phyloP scores from a whole-genome alignment of 345 rosid genomes.

The Populus ilicifolia region DNA sequence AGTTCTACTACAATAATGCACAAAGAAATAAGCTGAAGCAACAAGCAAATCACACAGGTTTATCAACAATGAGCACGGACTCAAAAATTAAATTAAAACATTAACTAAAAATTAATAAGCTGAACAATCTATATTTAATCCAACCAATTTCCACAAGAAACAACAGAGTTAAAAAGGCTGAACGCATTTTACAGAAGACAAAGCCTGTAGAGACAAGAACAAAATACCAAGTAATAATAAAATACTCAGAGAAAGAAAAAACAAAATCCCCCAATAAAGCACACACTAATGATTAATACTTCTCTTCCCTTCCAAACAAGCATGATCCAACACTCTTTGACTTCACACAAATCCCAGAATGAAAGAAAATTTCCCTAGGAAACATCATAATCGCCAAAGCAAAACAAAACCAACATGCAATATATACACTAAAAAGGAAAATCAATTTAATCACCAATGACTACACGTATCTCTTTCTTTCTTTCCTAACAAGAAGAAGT shows the following conservation, averaged over 20 bases:
- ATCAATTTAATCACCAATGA: neutral
- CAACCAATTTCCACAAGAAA: neutral
- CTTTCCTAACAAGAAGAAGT: neutral
- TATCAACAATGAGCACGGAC: conserved; percentile 9
- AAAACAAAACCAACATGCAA: neutral
- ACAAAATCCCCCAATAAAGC: neutral
- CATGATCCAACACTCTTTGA: neutral
- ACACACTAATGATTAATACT: neutral
- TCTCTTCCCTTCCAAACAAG: neutral
- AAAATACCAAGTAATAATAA: neutral
- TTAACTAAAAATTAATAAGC: neutral
- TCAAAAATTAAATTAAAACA: neutral
- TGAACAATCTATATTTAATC: neutral
- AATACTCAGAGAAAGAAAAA: neutral
- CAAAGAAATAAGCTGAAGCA: neutral
- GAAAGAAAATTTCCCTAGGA: neutral
- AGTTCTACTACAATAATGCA: neutral
- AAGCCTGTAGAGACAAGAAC: neutral
- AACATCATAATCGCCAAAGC: neutral
- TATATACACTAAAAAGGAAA: neutral
- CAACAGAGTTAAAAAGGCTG: neutral
- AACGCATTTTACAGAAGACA: neutral
- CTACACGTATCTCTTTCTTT: neutral
- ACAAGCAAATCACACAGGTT: neutral
- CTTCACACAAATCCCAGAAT: neutral